Evolutionary conservation across 192 early-diverging fungal genomes (phyloP).

Genomic region (Ramicandelaber brevisporus): DNA sequence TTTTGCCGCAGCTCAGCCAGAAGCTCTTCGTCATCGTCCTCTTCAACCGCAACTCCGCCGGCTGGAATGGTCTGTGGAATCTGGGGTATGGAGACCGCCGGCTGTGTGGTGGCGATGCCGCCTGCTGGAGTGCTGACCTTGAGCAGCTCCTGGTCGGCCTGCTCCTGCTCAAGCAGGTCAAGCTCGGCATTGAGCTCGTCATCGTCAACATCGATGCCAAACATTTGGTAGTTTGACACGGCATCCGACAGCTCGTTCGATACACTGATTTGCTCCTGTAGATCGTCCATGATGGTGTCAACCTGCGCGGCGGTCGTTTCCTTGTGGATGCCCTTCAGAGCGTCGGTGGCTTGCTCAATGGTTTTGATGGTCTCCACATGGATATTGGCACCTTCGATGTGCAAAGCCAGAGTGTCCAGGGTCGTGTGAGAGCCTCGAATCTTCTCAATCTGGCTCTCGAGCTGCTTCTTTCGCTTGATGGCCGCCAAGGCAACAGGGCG

Average conservation of each 20-base stretch:
- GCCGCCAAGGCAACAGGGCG: slow-evolving; percentile 66
- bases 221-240: slow-evolving; percentile 65
- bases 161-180: slow-evolving; percentile 82
- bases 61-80: slow-evolving; percentile 1
- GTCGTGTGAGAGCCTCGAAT: slow-evolving; percentile 70
- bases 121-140: slow-evolving; percentile 34
- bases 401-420: slow-evolving; percentile 82
- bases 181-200: slow-evolving; percentile 77
- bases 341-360: slow-evolving; percentile 73
- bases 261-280: slow-evolving; percentile 91
- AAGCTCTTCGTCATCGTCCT: slow-evolving; percentile 14
- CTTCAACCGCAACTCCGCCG: slow-evolving; percentile 1
- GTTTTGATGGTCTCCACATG: slow-evolving; percentile 89
- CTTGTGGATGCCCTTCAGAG: slow-evolving; percentile 81
- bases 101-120: not conserved
- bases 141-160: slow-evolving; percentile 62
- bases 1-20: slow-evolving; percentile 13
- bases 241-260: slow-evolving; percentile 86
- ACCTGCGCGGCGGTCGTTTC: slow-evolving; percentile 76
- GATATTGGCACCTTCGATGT: slow-evolving; percentile 88
- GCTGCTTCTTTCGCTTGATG: slow-evolving; percentile 80
- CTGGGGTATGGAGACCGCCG: not conserved
- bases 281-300: slow-evolving; percentile 87
- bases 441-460: slow-evolving; percentile 65
- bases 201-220: slow-evolving; percentile 80